These are phyloP conservation scores for Trichosporon faecale DNA, from an alignment of 1,284 basidiomycete species.

Conservation along the genomic window DNA sequence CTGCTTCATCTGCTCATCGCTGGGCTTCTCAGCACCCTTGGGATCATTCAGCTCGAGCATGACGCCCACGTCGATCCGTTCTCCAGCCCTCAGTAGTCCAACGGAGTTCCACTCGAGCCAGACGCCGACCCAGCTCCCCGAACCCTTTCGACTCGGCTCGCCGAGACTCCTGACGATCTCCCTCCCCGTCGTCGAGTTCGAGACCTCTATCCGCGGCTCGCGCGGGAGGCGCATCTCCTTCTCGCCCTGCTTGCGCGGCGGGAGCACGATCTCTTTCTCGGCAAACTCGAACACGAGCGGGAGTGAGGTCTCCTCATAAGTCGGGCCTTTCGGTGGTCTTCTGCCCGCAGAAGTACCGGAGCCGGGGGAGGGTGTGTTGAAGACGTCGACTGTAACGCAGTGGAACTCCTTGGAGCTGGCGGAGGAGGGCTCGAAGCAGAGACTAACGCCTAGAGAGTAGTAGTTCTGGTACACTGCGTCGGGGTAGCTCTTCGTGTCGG, in stretches of 20 bases:
- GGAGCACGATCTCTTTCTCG: constrained; percentile 53
- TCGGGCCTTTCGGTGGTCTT: constrained; percentile 12
- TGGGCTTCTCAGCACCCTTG: constrained; percentile 30
- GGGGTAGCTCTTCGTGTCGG: constrained; percentile 70
- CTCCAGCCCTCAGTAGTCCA: constrained; percentile 10
- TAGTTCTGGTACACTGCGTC: constrained; percentile 84
- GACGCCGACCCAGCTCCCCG: constrained; percentile 81
- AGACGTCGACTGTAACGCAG: constrained; percentile 74
- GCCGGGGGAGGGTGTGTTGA: constrained; percentile 56
- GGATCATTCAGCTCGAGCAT: constrained; percentile 46
- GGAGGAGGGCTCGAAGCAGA: constrained; percentile 62
- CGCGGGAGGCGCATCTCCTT: constrained; percentile 25
- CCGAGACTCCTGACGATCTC: constrained; percentile 70
- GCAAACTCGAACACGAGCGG: constrained; percentile 58
- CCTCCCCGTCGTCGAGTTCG: constrained; percentile 62
- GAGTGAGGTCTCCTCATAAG: constrained; percentile 50
- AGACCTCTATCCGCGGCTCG: constrained; percentile 56
- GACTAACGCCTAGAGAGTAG: constrained; percentile 68
- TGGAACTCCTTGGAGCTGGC: constrained; percentile 47
- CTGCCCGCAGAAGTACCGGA: constrained; percentile 10
- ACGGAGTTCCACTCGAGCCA: constrained; percentile 86
- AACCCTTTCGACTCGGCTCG: constrained; percentile 81
- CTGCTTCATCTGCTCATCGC: constrained; percentile 35
- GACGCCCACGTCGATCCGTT: constrained; percentile 31
- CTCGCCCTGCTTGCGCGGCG: constrained; percentile 27